A percentile compares a stretch with the other conserved stretches of the same genome.
Conservation (phyloP, 495 filamentous ascomycete genomes). For the Chaetomidium leptoderma region DNA sequence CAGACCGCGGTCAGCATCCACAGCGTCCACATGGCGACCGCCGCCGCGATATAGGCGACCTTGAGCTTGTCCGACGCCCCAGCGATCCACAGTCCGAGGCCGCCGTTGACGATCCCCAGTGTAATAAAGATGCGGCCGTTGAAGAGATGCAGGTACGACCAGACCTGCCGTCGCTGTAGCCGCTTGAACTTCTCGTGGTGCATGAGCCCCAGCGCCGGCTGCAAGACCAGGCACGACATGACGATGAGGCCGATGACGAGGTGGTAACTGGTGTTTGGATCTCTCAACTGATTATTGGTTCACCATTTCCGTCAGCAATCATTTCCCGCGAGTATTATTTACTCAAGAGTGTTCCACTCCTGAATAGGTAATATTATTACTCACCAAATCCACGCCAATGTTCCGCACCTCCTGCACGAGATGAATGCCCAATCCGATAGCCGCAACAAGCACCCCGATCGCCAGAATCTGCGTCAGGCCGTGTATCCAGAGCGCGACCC, state of each 20-base stretch:
- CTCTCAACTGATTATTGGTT: slow-evolving; percentile 28
- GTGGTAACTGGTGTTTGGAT: slow-evolving; percentile 36
- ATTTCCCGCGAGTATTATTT: not conserved
- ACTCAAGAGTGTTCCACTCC: no score
- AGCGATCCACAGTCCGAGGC: slow-evolving; percentile 54
- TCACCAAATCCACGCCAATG: not conserved
- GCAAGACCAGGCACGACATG: slow-evolving; percentile 49
- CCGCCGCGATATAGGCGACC: slow-evolving; percentile 36
- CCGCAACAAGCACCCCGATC: slow-evolving; percentile 47
- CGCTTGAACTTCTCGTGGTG: slow-evolving; percentile 58
- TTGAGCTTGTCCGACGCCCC: slow-evolving; percentile 26
- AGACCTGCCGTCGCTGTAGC: slow-evolving; percentile 43
- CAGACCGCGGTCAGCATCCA: slow-evolving; percentile 32
- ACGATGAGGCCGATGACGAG: slow-evolving; percentile 59
- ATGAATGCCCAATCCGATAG: slow-evolving; percentile 55
- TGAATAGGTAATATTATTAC: no score
- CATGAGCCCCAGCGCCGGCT: slow-evolving; percentile 56
- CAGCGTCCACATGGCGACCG: slow-evolving; percentile 31
- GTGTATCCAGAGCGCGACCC: slow-evolving; percentile 44
- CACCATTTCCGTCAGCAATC: not conserved
- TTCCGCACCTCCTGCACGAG: slow-evolving; percentile 37
- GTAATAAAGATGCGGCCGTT: slow-evolving; percentile 57
- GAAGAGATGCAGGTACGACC: slow-evolving; percentile 61
- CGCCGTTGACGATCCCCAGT: slow-evolving; percentile 65
- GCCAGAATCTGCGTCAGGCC: slow-evolving; percentile 51